These are phyloP conservation scores for Luvunga scandens DNA, from an alignment of 345 rosid species.

Conservation along the genomic window DNA sequence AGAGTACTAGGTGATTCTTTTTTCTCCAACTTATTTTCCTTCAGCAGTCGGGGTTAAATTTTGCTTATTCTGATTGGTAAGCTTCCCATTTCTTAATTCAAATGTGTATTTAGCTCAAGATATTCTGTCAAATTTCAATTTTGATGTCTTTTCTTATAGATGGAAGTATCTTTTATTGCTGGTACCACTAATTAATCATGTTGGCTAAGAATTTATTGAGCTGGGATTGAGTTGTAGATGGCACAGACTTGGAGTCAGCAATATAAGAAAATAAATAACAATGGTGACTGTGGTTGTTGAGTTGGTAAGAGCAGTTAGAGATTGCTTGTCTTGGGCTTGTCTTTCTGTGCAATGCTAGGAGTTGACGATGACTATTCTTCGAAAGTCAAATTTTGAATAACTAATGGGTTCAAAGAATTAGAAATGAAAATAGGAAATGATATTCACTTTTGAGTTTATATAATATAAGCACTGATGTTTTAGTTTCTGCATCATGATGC, in stretches of 20 bases:
- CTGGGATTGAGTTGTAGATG: not conserved
- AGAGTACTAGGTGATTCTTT: not conserved
- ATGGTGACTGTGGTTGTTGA: not conserved
- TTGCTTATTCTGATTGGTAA: not conserved
- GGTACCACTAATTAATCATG: not conserved
- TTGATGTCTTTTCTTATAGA: not conserved
- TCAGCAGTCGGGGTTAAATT: not conserved
- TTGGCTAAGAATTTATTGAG: not conserved
- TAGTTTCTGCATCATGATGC: not conserved
- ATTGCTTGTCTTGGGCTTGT: not conserved
- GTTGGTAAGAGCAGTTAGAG: not conserved
- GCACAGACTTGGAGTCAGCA: not conserved
- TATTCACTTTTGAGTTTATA: not conserved
- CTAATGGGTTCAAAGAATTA: too few species aligned
- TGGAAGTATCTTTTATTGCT: not conserved
- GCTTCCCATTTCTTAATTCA: not conserved
- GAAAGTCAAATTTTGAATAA: not conserved
- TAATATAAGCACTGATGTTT: not conserved
- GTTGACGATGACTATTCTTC: not conserved
- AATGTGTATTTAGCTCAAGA: not conserved
- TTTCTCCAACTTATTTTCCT: not conserved
- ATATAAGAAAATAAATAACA: not conserved
- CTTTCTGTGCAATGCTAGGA: not conserved
- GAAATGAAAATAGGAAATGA: not conserved
- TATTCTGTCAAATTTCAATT: not conserved